Base-by-base conservation (phyloP, 257 asterid genomes). In the Henckelia pumila region DNA sequence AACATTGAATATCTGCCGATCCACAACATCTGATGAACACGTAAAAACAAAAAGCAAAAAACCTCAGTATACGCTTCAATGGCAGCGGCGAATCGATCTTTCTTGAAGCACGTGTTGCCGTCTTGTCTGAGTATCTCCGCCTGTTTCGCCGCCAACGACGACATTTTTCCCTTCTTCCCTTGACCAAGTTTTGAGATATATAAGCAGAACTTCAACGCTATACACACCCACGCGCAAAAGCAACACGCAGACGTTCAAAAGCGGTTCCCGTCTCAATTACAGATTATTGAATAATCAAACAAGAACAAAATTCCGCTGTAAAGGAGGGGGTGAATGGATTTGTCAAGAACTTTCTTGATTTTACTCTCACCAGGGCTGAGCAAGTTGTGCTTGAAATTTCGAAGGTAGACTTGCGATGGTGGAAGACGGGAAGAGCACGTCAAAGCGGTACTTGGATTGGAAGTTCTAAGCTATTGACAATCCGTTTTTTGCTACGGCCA, bases 51-150 rank as follows among this genome's bases (percentile, higher is more conserved):
- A 37, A 47, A n/a, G 0, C 5, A 10, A 21, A 20, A 25, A 26
- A 89, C 98, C 95, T 85, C 95, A 1, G 98, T 89, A 60, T 92
- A 92, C 70, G 96, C 97, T 78, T 88, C 98, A 56, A 92, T 86
- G 58, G 98, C 98, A 56, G 98, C 97, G 26, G 86, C 93, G 14
- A 84, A 78, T 25, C 91, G 86, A 56, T 75, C 78, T 59, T 85
- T 92, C 13, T 75, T 83, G 69, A 92, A 92, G 74, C 79, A 90
- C 66, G 30, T 8, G 77, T 92, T 92, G 17, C 98, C 98, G 30
- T 88, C 85, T 75, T 72, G 85, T 22, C 81, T 76, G 69, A 89
- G 93, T 75, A 71, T 77, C 73, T 92, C 99, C 50, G 99, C 99
- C 80, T 90, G 98, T 70, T 81, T 79, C 20, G 80, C 71, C 66